Percentiles rank a stretch among this genome's conserved stretches.
phyloP scores from a whole-genome alignment of 495 filamentous ascomycete species.

The Penicillium mononematosum region DNA sequence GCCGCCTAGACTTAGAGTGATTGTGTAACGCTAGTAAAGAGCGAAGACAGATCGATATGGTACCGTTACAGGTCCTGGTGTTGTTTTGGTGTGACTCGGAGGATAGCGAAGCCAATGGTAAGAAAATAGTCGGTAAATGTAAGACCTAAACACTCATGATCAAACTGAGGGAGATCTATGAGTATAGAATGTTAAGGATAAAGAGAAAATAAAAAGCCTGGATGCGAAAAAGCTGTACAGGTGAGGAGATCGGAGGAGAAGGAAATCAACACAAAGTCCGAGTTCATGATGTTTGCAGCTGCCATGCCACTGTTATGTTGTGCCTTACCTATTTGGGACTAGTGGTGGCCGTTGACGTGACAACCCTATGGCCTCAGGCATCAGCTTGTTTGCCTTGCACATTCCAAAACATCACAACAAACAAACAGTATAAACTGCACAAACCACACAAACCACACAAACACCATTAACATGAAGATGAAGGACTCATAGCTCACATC shows the following conservation, averaged over 20 bases:
- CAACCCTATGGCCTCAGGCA: constrained; percentile 35
- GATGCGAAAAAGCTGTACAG: constrained; percentile 14
- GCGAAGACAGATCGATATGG: background rate
- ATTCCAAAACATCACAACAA: constrained; percentile 18
- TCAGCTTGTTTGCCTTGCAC: constrained; percentile 13
- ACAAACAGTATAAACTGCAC: constrained; percentile 14
- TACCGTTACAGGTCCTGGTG: background rate
- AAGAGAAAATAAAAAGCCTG: constrained; percentile 16
- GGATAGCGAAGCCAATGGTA: constrained; percentile 9
- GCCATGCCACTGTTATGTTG: constrained; percentile 49
- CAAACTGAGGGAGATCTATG: constrained; percentile 16
- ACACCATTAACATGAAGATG: background rate
- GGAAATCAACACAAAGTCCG: constrained; percentile 28
- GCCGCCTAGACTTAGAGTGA: constrained; percentile 11
- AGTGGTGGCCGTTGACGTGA: constrained; percentile 43
- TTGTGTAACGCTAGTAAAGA: background rate
- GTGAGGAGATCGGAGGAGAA: constrained; percentile 22
- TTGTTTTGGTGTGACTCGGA: constrained; percentile 10
- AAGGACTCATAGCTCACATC: constrained; percentile 2
- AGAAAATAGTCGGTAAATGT: constrained; percentile 7
- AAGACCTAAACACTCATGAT: constrained; percentile 27
- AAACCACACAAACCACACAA: constrained; percentile 1
- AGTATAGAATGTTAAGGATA: constrained; percentile 11
- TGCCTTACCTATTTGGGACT: constrained; percentile 34
- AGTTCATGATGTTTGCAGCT: constrained; percentile 40